These are phyloP conservation scores for Globisporangium middletonii DNA, from an alignment of 352 stramenopile species.

Conservation along the genomic window DNA sequence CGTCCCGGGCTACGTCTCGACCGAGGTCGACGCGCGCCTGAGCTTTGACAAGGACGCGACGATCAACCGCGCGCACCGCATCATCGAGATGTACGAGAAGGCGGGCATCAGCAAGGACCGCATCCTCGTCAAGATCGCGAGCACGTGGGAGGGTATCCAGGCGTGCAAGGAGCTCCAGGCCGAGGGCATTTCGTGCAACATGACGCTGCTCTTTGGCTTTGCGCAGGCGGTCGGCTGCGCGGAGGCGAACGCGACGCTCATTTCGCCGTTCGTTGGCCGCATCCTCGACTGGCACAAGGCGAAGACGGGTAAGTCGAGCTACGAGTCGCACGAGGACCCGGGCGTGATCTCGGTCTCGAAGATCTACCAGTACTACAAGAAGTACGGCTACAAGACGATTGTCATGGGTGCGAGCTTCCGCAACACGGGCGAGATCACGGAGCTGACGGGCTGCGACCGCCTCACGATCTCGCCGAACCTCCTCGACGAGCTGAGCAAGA, in stretches of 20 bases:
- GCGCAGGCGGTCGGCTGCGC: conserved; percentile 94
- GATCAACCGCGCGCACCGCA: conserved; percentile 89
- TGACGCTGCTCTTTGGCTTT: conserved; percentile 98
- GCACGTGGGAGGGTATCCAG: conserved; percentile 97
- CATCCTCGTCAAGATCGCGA: conserved; percentile 98
- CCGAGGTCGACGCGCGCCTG: conserved; percentile 97
- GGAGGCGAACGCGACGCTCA: conserved; percentile 95
- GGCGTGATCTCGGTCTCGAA: conserved; percentile 95
- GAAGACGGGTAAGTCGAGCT: conserved; percentile 89
- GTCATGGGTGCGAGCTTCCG: conserved; percentile 95
- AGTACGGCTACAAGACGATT: conserved; percentile 94
- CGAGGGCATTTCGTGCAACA: conserved; percentile 98
- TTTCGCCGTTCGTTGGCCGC: conserved; percentile 94
- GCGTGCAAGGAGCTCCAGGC: conserved; percentile 94
- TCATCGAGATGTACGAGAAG: conserved; percentile 98
- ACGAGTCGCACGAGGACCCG: conserved; percentile 93
- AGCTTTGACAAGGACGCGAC: conserved; percentile 95
- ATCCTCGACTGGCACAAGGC: conserved; percentile 98
- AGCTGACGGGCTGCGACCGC: conserved; percentile 95
- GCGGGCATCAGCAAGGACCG: conserved; percentile 92
- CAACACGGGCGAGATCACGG: conserved; percentile 96
- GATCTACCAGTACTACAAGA: conserved; percentile 99
- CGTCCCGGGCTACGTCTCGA: conserved; percentile 97
- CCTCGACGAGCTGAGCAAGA: conserved; percentile 90
- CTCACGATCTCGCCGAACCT: conserved; percentile 97